These are phyloP conservation scores for Metarhizium album DNA, from an alignment of 2,329 filamentous ascomycete species.

Conservation along the genomic window DNA sequence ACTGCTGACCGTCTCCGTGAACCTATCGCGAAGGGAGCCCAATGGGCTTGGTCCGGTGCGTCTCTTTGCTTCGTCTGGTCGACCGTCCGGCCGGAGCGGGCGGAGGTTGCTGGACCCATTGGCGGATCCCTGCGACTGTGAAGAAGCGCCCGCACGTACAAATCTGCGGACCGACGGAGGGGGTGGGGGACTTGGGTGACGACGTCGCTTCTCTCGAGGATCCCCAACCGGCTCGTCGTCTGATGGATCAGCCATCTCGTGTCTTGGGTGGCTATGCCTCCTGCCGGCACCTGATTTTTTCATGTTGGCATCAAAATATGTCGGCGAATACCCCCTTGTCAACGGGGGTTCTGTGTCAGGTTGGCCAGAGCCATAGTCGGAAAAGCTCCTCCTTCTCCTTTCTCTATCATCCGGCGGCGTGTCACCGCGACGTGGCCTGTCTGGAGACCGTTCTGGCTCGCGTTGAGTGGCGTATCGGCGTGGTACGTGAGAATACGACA, in stretches of 20 bases:
- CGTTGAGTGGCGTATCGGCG: constrained; percentile 23
- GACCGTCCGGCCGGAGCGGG: constrained; percentile 22
- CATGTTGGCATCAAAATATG: constrained; percentile 25
- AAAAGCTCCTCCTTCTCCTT: constrained; percentile 39
- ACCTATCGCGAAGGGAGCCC: constrained; percentile 30
- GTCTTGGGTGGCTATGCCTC: constrained; percentile 39
- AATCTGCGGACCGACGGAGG: constrained; percentile 24
- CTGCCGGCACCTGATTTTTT: constrained; percentile 23
- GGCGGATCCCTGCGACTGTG: constrained; percentile 17
- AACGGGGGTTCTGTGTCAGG: constrained; percentile 18
- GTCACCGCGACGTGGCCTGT: constrained; percentile 22
- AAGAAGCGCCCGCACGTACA: constrained; percentile 16
- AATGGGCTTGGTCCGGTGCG: constrained; percentile 26
- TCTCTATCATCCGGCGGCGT: constrained; percentile 30
- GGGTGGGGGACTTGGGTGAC: constrained; percentile 17
- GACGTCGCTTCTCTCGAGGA: constrained; percentile 13
- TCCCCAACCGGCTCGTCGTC: constrained; percentile 26
- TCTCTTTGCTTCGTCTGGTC: constrained; percentile 26
- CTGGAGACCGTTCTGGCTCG: constrained; percentile 22
- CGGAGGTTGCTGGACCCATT: constrained; percentile 17
- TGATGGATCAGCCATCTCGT: constrained; percentile 30
- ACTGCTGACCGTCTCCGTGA: constrained; percentile 33
- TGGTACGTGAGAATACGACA: constrained; percentile 30
- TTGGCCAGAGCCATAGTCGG: constrained; percentile 34
- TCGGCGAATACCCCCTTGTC: constrained; percentile 16